Percentiles rank a stretch among this genome's conserved stretches.
Conservation (phyloP, 2,329 filamentous ascomycete genomes). For the Trichoderma citrinoviride region DNA sequence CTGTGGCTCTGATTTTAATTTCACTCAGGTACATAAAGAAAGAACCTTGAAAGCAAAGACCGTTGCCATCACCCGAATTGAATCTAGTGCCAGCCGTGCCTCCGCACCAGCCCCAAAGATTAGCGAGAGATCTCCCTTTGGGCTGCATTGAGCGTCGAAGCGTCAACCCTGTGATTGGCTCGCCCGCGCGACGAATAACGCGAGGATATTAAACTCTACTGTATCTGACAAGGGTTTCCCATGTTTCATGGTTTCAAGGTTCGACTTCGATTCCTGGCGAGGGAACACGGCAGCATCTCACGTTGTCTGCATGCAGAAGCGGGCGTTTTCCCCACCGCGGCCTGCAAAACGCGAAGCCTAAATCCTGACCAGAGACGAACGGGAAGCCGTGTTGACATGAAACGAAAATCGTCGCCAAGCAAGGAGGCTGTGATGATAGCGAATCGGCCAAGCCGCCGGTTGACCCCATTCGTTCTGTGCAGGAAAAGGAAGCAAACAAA, state of each 20-base stretch:
- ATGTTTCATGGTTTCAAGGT: neutral
- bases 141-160: neutral
- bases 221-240: slow-evolving; percentile 14
- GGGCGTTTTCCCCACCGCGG: neutral
- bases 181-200: slow-evolving; percentile 14
- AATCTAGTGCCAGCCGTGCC: slow-evolving; percentile 10
- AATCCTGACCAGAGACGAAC: neutral
- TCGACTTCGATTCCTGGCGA: neutral
- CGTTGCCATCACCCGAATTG: slow-evolving; percentile 1
- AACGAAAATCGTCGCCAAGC: slow-evolving; percentile 12
- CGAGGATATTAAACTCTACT: neutral
- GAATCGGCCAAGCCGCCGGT: slow-evolving; percentile 17
- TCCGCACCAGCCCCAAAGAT: slow-evolving; percentile 21
- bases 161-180: slow-evolving; percentile 20
- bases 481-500: slow-evolving; percentile 16
- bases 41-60: neutral
- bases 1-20: slow-evolving; percentile 3
- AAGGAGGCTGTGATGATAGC: neutral
- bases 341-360: neutral
- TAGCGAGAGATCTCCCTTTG: slow-evolving; percentile 27
- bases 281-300: slow-evolving; percentile 7
- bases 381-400: slow-evolving; percentile 11
- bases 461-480: slow-evolving; percentile 10
- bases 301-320: slow-evolving; percentile 2
- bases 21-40: neutral